Conservation (phyloP, 495 filamentous ascomycete species). For the Podospora australis region DNA sequence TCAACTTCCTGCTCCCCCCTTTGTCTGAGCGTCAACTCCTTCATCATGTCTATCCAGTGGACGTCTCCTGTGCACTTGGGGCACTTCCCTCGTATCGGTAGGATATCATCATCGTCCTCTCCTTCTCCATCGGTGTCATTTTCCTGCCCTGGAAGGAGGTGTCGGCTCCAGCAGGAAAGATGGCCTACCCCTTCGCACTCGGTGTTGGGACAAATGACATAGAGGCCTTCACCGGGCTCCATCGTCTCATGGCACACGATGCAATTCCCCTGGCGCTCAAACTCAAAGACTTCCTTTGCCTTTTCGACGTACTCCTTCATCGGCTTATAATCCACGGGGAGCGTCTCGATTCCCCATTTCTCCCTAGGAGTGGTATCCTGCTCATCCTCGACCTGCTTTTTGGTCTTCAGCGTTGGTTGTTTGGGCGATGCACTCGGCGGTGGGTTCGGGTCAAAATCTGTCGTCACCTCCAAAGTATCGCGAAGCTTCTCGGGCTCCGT, state of each 20-base stretch:
- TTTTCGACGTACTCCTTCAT: slow-evolving; percentile 69
- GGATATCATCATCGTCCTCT: slow-evolving; percentile 40
- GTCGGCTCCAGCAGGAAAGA: slow-evolving; percentile 65
- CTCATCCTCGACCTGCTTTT: slow-evolving; percentile 4
- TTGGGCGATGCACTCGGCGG: background rate
- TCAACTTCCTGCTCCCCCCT: slow-evolving; percentile 61
- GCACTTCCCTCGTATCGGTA: slow-evolving; percentile 68
- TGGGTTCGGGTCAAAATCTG: slow-evolving; percentile 41
- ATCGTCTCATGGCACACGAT: slow-evolving; percentile 54
- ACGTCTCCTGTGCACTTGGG: slow-evolving; percentile 59
- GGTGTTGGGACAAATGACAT: slow-evolving; percentile 62
- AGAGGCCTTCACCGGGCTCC: slow-evolving; percentile 40
- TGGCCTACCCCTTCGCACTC: slow-evolving; percentile 65
- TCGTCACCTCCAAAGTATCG: slow-evolving; percentile 44
- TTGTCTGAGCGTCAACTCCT: slow-evolving; percentile 66
- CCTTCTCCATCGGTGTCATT: slow-evolving; percentile 8
- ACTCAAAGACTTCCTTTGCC: slow-evolving; percentile 55
- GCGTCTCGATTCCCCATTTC: slow-evolving; percentile 47
- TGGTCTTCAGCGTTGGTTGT: background rate
- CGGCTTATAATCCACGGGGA: slow-evolving; percentile 60
- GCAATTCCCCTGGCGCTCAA: slow-evolving; percentile 52
- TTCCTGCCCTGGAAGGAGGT: too few relatives aligned
- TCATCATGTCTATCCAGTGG: slow-evolving; percentile 72
- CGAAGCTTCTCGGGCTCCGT: slow-evolving; percentile 44
- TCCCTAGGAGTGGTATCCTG: slow-evolving; percentile 4